phyloP scores from a whole-genome alignment of 768 basidiomycete species.

The Dendrothele bispora region DNA sequence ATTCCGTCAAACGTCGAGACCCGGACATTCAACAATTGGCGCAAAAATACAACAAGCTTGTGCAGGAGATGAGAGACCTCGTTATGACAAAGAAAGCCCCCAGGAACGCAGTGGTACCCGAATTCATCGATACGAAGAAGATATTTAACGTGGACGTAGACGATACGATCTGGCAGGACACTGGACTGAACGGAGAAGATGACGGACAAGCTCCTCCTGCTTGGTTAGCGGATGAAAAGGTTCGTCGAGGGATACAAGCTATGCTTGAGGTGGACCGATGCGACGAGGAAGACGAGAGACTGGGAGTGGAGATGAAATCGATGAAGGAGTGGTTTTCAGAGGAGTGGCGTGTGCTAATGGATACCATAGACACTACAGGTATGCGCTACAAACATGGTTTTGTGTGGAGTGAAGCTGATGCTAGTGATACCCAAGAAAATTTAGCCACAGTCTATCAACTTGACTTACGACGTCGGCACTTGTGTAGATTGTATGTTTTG shows the following conservation, averaged over 20 bases:
- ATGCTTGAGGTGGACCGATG: conserved; percentile 19
- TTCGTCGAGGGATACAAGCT: conserved; percentile 26
- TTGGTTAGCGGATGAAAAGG: conserved; percentile 29
- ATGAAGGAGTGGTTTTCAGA: conserved; percentile 13
- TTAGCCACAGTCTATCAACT: conserved; percentile 2
- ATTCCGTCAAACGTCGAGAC: conserved; percentile 22
- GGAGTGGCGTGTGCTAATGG: conserved; percentile 1
- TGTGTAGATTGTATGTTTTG: not conserved
- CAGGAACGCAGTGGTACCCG: conserved; percentile 18
- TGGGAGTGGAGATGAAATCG: conserved; percentile 12
- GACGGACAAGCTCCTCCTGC: conserved; percentile 3
- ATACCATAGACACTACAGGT: conserved; percentile 5
- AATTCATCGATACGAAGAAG: conserved; percentile 16
- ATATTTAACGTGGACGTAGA: conserved; percentile 35
- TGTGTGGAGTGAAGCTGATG: no score
- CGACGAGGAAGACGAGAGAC: conserved; percentile 15
- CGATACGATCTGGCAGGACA: conserved; percentile 36
- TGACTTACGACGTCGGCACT: not conserved
- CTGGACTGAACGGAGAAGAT: conserved; percentile 24
- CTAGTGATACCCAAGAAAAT: not conserved
- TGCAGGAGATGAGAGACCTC: conserved; percentile 17
- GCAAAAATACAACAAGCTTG: conserved; percentile 27
- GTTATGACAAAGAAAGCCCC: conserved; percentile 22
- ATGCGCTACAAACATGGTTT: not conserved
- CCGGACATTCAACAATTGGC: conserved; percentile 24